A percentile compares a stretch with the other conserved stretches of the same genome.
Conservation (phyloP, 495 filamentous ascomycete genomes). For the Penicillium maclennaniae region DNA sequence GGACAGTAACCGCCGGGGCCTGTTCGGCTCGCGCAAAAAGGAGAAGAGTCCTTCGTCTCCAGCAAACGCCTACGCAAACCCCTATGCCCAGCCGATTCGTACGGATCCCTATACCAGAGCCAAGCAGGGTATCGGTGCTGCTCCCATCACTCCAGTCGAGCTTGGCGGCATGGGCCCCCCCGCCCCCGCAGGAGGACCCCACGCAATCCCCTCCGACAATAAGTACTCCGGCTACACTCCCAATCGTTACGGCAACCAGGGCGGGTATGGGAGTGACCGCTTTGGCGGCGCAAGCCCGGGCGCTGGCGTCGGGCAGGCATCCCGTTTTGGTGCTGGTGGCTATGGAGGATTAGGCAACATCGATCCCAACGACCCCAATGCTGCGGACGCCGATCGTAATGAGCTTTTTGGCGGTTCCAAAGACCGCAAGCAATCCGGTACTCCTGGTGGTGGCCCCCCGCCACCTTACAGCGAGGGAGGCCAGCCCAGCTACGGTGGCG, state of each 20-base stretch:
- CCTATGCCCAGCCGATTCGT: slow-evolving; percentile 62
- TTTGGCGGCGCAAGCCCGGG: slow-evolving; percentile 45
- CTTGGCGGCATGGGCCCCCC: slow-evolving; percentile 27
- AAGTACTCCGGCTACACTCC: slow-evolving; percentile 52
- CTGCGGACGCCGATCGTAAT: slow-evolving; percentile 53
- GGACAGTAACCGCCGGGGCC: slow-evolving; percentile 53
- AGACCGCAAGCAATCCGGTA: slow-evolving; percentile 48
- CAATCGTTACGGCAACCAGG: slow-evolving; percentile 58
- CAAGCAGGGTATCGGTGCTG: slow-evolving; percentile 46
- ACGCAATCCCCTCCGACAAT: slow-evolving; percentile 45
- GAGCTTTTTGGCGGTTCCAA: slow-evolving; percentile 63
- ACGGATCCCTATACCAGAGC: slow-evolving; percentile 62
- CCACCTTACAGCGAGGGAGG: slow-evolving; percentile 42
- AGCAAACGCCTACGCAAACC: slow-evolving; percentile 64
- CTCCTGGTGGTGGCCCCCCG: slow-evolving; percentile 30
- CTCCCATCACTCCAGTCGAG: slow-evolving; percentile 37
- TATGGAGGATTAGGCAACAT: slow-evolving; percentile 66
- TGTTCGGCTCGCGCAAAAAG: slow-evolving; percentile 59
- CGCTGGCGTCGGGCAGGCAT: slow-evolving; percentile 21
- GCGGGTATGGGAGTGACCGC: slow-evolving; percentile 62
- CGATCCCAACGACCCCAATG: slow-evolving; percentile 51
- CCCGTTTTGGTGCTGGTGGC: slow-evolving; percentile 59
- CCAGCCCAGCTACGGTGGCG: slow-evolving; percentile 40
- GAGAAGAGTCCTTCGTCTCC: slow-evolving; percentile 53
- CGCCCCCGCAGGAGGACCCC: slow-evolving; percentile 20